Base-by-base conservation (phyloP, 1,284 basidiomycete genomes). In the Malassezia japonica region DNA sequence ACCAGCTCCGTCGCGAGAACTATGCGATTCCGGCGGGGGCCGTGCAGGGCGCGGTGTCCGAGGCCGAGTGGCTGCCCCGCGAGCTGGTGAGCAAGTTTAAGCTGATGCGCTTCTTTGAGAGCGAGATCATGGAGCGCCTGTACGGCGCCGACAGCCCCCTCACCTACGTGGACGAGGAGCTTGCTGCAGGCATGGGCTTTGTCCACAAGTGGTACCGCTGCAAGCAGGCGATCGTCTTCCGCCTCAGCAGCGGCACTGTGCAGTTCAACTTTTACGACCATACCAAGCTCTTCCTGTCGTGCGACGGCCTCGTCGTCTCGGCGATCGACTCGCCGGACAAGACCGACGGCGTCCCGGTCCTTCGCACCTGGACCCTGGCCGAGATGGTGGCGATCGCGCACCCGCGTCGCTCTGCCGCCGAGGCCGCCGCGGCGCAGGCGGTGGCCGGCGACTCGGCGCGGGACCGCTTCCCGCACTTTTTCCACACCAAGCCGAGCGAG, bases 191-290 rank as follows among this genome's bases (percentile, higher is more conserved):
- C 16, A 88, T 96, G 86, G 83, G 86, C 60, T 95, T 92, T 76
- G 85, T 96, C 35, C 85, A 89, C 75, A 88, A 88, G 75, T 96
- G 94, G 76, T 80, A 95, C 61, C 79, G 92, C 55, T 91, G 91
- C 84, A 91, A 91, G 76, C 84, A 91, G 65, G 88, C 94, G 41
- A 92, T 96, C 58, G 83, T 96, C 28, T 98, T 98, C 79, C 85
- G 90, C 76, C 77, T 98, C 71, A 89, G 86, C 73, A 89, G 94
- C 71, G 89, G 90, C 62, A 82, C 87, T 38, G 76, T 96, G 6
- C 91, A 94, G 87, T 92, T 96, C 80, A 98, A 96, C 78, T 96
- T 95, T 74, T 88, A 87, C 75, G 92, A 98, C 76, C 92, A 98
- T 77, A 86, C 86, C 33, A 98, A 98, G 74, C 76, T 96, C 50